phyloP scores from a whole-genome alignment of 371 early-diverging fungal genomes.

The Mucor piriformis region DNA sequence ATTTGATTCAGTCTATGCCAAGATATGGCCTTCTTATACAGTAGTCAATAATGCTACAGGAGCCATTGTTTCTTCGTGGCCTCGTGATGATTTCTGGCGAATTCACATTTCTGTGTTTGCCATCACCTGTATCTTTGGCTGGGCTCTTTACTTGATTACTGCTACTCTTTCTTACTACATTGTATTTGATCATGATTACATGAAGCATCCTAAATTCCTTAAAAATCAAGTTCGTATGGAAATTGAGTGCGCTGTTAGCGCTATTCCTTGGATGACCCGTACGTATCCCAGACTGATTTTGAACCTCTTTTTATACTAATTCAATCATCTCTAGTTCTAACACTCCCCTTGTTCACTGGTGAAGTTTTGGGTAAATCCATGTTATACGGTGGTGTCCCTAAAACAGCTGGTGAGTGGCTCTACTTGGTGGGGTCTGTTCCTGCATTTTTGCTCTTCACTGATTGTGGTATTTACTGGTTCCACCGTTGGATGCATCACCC shows the following conservation, averaged over 20 bases:
- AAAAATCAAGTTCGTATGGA: slow-evolving; percentile 88
- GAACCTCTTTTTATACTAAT: neutral
- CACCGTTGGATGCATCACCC: slow-evolving; percentile 92
- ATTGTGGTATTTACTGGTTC: slow-evolving; percentile 93
- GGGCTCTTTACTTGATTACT: slow-evolving; percentile 78
- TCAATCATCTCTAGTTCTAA: slow-evolving; percentile 52
- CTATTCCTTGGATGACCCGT: slow-evolving; percentile 79
- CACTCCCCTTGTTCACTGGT: slow-evolving; percentile 88
- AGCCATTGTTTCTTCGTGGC: slow-evolving; percentile 34
- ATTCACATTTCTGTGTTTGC: slow-evolving; percentile 72
- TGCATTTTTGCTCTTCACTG: slow-evolving; percentile 88
- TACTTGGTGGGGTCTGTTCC: slow-evolving; percentile 68
- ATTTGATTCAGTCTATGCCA: slow-evolving; percentile 60
- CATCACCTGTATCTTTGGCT: slow-evolving; percentile 72
- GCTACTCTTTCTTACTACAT: slow-evolving; percentile 78
- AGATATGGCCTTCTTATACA: slow-evolving; percentile 27
- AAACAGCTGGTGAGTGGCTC: slow-evolving; percentile 48
- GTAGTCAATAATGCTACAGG: slow-evolving; percentile 31
- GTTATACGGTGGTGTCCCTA: slow-evolving; percentile 63
- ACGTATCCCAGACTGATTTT: neutral
- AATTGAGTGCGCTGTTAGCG: slow-evolving; percentile 75
- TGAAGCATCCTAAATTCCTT: slow-evolving; percentile 92
- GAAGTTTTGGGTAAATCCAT: slow-evolving; percentile 88
- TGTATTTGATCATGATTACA: slow-evolving; percentile 85
- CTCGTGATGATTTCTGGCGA: slow-evolving; percentile 69